Evolutionary conservation across 805 yeast genomes (phyloP), one percentile per base, ranked within the genome.

Genomic region (Wickerhamia fluorescens): DNA sequence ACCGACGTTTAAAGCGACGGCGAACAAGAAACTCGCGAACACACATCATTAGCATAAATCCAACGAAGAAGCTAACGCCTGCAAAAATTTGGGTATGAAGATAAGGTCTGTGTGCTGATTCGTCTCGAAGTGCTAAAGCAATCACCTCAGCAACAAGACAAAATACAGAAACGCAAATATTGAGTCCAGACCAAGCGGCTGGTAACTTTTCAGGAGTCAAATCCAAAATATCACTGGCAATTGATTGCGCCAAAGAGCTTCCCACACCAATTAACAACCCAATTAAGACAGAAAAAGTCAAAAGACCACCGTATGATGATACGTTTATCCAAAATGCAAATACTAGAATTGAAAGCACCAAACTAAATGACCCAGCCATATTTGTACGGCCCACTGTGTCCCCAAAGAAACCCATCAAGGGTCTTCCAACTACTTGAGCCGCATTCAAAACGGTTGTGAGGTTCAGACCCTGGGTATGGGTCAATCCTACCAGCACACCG

Each of bases 41-140:
- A 1, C 71, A 53, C 2, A 72, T 34, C 31, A 69, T 50, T 16
- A 73, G 33, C 3, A 72, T 5, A 7, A 67, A 43, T 0, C 69
- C 68, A 7, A 50, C 51, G n/a, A 67, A 44, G 37, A 66, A 69
- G 25, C 69, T 49, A 12, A 62, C 42, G 2, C 82, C 85, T 4
- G 75, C 67, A 45, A 75, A 76, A 2, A 76, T 59, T 42, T 78
- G 85, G 2, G 80, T 64, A 38, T 77, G 66, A 20, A 71, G 51
- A 40, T 69, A 78, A 3, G 84, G 82, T n/a, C 40, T 36, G 4
- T 30, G 10, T 6, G 6, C 18, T 4, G 25, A 17, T 20, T 29
- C 21, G n/a, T 14, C 23, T 5, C 20, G 19, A 18, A 75, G 45
- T 2, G 73, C 61, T 33, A 75, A 65, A 0, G 75, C 80, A 28